phyloP scores from a whole-genome alignment of 2,329 filamentous ascomycete species.

The Paraphoma sp. region DNA sequence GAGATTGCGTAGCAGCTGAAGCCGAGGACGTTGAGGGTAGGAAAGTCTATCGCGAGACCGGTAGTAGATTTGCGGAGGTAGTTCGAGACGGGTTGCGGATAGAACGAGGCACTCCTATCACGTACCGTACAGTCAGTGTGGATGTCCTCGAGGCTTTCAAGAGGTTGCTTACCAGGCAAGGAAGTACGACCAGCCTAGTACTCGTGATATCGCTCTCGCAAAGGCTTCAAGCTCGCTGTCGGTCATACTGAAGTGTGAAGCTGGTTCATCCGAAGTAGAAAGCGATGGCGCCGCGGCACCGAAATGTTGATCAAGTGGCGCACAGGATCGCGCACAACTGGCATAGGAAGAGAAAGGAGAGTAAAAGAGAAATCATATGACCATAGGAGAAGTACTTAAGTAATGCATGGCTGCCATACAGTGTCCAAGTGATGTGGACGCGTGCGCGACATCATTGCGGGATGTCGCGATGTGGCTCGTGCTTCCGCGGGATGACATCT shows the following conservation, averaged over 20 bases:
- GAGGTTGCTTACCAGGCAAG: constrained; percentile 36
- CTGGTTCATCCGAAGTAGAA: constrained; percentile 3
- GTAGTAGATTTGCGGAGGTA: constrained; percentile 76
- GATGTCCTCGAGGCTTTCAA: not conserved
- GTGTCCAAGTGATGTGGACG: constrained; percentile 22
- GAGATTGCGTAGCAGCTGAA: constrained; percentile 79
- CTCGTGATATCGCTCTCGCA: constrained; percentile 40
- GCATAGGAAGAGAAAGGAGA: not conserved
- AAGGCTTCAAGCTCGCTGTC: constrained; percentile 35
- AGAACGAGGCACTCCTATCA: constrained; percentile 86
- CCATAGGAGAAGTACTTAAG: constrained; percentile 15
- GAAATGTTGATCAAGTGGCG: not conserved
- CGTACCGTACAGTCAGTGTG: constrained; percentile 2
- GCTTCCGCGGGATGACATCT: constrained; percentile 4
- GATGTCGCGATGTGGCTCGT: not conserved
- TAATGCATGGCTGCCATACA: not conserved
- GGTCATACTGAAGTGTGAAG: constrained; percentile 14
- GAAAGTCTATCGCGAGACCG: constrained; percentile 88
- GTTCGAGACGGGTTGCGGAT: constrained; percentile 88
- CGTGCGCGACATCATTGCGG: constrained; percentile 17
- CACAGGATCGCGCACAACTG: not conserved
- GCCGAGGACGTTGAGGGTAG: constrained; percentile 74
- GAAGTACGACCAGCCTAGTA: constrained; percentile 48
- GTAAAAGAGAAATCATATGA: not conserved
- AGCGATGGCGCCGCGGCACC: not conserved